phyloP scores from a whole-genome alignment of 768 basidiomycete genomes.

The Lactifluus echinatus region DNA sequence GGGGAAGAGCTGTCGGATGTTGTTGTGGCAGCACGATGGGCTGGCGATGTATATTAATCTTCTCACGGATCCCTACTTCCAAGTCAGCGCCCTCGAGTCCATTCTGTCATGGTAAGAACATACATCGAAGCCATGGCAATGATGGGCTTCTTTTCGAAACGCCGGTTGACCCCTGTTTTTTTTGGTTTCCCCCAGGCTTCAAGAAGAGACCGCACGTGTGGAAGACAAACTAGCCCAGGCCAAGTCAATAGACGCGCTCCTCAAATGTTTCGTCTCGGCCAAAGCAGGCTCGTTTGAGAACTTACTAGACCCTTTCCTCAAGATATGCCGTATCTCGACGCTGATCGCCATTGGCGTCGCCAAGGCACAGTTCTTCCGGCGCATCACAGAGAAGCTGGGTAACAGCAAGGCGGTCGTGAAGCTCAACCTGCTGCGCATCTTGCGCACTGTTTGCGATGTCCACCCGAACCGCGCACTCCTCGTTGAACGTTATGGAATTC shows the following conservation, averaged over 20 bases:
- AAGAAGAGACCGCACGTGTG: constrained; percentile 90
- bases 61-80: constrained; percentile 82
- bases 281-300: constrained; percentile 91
- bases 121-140: not conserved
- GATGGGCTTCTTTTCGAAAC: not conserved
- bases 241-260: constrained; percentile 54
- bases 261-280: constrained; percentile 73
- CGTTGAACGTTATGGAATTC: constrained; percentile 74
- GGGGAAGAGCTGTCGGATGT: constrained; percentile 81
- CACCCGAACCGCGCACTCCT: constrained; percentile 79
- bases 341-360: constrained; percentile 68
- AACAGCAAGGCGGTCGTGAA: constrained; percentile 82
- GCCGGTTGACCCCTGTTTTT: not conserved
- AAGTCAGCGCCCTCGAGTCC: constrained; percentile 85
- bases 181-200: constrained; percentile 51
- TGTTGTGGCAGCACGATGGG: constrained; percentile 94
- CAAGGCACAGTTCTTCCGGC: constrained; percentile 77
- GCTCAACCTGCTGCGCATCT: constrained; percentile 79
- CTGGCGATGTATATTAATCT: constrained; percentile 69
- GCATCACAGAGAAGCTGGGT: constrained; percentile 74
- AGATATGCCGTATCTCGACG: constrained; percentile 78
- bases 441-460: constrained; percentile 80
- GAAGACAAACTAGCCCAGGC: constrained; percentile 78
- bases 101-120: constrained; percentile 72
- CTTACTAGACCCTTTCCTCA: constrained; percentile 85